These are phyloP conservation scores for Penicillium vulpinum DNA, from an alignment of 2,329 filamentous ascomycete species.

Conservation along the genomic window DNA sequence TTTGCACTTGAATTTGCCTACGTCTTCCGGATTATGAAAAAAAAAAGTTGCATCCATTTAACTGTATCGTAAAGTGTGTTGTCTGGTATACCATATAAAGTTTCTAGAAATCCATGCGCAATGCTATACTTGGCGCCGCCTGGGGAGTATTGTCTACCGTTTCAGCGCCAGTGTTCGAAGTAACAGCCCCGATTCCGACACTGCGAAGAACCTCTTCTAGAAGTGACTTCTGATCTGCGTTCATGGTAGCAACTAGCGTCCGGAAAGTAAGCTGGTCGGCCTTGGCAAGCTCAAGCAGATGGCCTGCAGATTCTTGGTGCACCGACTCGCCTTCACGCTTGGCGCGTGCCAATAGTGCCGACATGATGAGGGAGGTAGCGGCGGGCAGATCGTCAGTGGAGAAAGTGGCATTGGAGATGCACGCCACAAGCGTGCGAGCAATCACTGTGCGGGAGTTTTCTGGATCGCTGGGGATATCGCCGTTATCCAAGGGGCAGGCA, in stretches of 20 bases:
- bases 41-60: not conserved
- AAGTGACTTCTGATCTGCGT: constrained; percentile 67
- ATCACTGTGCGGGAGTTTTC: constrained; percentile 72
- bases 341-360: constrained; percentile 72
- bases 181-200: constrained; percentile 52
- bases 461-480: constrained; percentile 65
- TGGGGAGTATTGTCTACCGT: constrained; percentile 54
- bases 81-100: constrained; percentile 6
- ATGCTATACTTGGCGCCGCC: constrained; percentile 74
- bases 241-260: constrained; percentile 70
- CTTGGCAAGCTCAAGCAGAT: constrained; percentile 78
- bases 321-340: constrained; percentile 59
- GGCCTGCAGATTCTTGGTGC: constrained; percentile 71
- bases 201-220: constrained; percentile 76
- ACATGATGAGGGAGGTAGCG: constrained; percentile 74
- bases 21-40: not conserved
- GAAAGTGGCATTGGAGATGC: constrained; percentile 53
- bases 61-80: constrained; percentile 1
- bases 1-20: not conserved
- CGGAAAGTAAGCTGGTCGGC: constrained; percentile 73
- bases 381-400: constrained; percentile 32
- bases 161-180: constrained; percentile 42
- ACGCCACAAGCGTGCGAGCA: constrained; percentile 73
- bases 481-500: constrained; percentile 50
- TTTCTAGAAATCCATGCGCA: constrained; percentile 86